Percentiles rank a stretch among this genome's conserved stretches.
These are phyloP conservation scores for Euphorbia celastroides DNA, from an alignment of 441 rosid genomes.

Conservation along the genomic window DNA sequence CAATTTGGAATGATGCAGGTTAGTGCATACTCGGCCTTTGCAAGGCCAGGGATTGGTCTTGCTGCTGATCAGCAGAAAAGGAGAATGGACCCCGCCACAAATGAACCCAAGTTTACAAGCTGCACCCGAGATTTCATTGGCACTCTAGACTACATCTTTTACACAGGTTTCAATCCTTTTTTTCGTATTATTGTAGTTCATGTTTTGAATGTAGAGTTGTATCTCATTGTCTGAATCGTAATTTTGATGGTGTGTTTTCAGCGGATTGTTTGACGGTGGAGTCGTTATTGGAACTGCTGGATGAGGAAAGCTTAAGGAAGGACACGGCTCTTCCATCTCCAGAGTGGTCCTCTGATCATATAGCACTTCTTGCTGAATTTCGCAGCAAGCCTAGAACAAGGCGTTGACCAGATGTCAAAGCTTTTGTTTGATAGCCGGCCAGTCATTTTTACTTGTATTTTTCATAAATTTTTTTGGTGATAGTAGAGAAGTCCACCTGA, in stretches of 20 bases:
- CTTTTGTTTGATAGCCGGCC: conserved; percentile 36
- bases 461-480: conserved; percentile 17
- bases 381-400: conserved; percentile 91
- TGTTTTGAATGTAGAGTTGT: too few relatives aligned
- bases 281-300: conserved; percentile 86
- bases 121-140: conserved; percentile 97
- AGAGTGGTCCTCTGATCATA: conserved; percentile 99
- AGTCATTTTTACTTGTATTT: conserved; percentile 12
- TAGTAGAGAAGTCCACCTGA: conserved; percentile 25
- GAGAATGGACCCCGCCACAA: conserved; percentile 79
- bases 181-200: too few relatives aligned
- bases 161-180: conserved; percentile 53
- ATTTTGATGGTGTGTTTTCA: conserved; percentile 25
- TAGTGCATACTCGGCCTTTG: conserved; percentile 93
- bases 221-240: background rate
- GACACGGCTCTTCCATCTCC: conserved; percentile 99
- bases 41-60: conserved; percentile 52
- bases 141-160: conserved; percentile 95
- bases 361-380: conserved; percentile 96
- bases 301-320: conserved; percentile 96
- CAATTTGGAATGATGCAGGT: conserved; percentile 52
- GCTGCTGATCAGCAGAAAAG: conserved; percentile 77
- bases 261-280: conserved; percentile 96
- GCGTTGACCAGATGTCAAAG: conserved; percentile 49
- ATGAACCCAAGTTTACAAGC: conserved; percentile 90